Evolutionary conservation across 768 basidiomycete species (phyloP), one percentile per base, ranked within the genome.

Genomic region (Baorangia bicolor): DNA sequence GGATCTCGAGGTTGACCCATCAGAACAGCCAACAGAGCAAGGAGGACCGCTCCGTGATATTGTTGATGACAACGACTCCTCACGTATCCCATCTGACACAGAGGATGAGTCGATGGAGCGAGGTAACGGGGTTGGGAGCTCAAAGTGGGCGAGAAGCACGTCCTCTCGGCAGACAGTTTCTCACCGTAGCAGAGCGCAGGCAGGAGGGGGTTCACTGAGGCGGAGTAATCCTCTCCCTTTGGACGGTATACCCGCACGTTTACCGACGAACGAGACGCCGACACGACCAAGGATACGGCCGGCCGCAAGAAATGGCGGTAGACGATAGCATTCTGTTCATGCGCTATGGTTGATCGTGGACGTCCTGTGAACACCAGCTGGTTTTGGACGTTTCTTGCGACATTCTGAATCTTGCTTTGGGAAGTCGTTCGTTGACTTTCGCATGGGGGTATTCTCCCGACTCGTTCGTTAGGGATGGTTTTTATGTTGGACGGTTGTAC

Each of bases 201-300:
- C 49, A 25, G 65, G 63, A n/a, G 70, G 57, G 55, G 35, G 66
- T 46, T 59, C 69, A 60, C 38, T 50, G 57, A 59, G 70, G 59
- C 64, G 65, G 49, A 62, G 53, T 60, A 56, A 66, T 60, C 57
- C 56, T 51, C 66, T 60, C 16, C 65, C 70, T 49, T 50, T 67
- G 45, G 63, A 68, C 3, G 70, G 73, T 39, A 64, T 71, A 50
- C 75, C 76, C 41, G 69, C 73, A 38, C 72, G 67, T 20, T 48
- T 76, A 16, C 73, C 71, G 25, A 74, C 64, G 49, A 78, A 81
- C 53, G 84, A 86, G 63, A 85, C 84, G 1, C 85, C 86, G 35
- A 86, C 86, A 23, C 75, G 84, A 52, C 83, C 85, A 20, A 79
- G 85, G 53, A 73, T 77, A 68, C 78, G 81, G 60, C 72, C 71